Evolutionary conservation across 225 moss, liverwort and hornwort species (phyloP), one percentile per base, ranked within the genome.

Genomic region (Asterella californica): DNA sequence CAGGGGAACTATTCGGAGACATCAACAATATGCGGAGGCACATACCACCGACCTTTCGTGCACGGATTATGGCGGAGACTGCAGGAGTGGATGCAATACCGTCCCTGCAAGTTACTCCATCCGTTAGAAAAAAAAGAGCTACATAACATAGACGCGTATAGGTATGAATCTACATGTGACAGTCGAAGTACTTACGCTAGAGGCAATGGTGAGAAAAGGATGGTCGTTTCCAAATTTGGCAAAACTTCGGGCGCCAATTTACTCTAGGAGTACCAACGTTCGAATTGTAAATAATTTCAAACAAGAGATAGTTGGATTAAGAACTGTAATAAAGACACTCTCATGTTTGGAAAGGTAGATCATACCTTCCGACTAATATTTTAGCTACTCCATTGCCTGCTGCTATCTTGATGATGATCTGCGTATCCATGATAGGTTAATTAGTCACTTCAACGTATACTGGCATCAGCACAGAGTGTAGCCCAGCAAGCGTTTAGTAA

Each of bases 11-110:
- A 10, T 46, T 71, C 46, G 2, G 4, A 46, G 38, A 22, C 32
- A 70, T 70, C 36, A 67, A 71, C 38, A 45, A 22, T 42, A 15
- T 17, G 19, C 36, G 25, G 33, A 76, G 24, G 33, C 36, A 60
- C 21, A 71, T 34, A 22, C 0, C 18, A 33, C 63, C 37, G 5
- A 88, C 88, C 69, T 90, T 83, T 15, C 81, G 85, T 75, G 89
- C 90, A 76, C 94, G 97, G 71, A 97, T 97, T 64, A 97, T 92
- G 19, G 97, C 97, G 0, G 94, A 97, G 4, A 97, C 97, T 19
- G 97, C 94, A 12, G 97, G 97, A 0, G 97, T 94, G 33, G 97
- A 97, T 68, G 92, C 89, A 47, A 88, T 85, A 50, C 94, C 97
- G 14, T 97, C 85, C 54, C 83, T 89, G 81, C 77, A 82, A 37